phyloP scores from a whole-genome alignment of 202 grass and related monocot species.

The Panicum hallii region DNA sequence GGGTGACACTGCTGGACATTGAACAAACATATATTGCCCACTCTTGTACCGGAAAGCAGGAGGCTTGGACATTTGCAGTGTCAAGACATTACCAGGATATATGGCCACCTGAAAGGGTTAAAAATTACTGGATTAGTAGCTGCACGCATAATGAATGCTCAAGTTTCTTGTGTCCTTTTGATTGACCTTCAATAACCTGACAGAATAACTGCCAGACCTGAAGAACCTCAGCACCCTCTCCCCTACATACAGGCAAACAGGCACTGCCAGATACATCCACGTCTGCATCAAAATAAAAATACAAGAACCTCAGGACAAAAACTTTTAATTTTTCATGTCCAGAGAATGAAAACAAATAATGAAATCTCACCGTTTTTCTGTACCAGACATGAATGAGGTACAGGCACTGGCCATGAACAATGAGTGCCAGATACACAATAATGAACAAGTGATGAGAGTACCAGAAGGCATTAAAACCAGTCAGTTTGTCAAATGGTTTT shows the following conservation, averaged over 20 bases:
- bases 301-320: constrained; percentile 22
- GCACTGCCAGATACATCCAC: constrained; percentile 98
- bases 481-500: constrained; percentile 89
- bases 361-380: constrained; percentile 70
- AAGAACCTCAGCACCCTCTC: constrained; percentile 93
- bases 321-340: constrained; percentile 16
- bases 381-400: constrained; percentile 91
- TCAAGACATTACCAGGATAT: constrained; percentile 95
- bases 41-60: constrained; percentile 83
- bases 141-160: constrained; percentile 35
- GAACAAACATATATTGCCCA: constrained; percentile 99
- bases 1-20: constrained; percentile 90
- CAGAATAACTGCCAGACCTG: constrained; percentile 85
- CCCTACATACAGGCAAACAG: constrained; percentile 80
- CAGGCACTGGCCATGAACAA: constrained; percentile 84
- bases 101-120: constrained; percentile 76
- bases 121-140: constrained; percentile 28
- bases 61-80: constrained; percentile 93
- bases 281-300: constrained; percentile 67
- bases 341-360: constrained; percentile 36
- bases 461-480: constrained; percentile 99
- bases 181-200: constrained; percentile 80
- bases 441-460: constrained; percentile 95
- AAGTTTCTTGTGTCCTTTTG: constrained; percentile 30
- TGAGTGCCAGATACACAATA: constrained; percentile 78